These are phyloP conservation scores for Fusarium sp. DNA, from an alignment of 2,329 filamentous ascomycete genomes.

Conservation along the genomic window DNA sequence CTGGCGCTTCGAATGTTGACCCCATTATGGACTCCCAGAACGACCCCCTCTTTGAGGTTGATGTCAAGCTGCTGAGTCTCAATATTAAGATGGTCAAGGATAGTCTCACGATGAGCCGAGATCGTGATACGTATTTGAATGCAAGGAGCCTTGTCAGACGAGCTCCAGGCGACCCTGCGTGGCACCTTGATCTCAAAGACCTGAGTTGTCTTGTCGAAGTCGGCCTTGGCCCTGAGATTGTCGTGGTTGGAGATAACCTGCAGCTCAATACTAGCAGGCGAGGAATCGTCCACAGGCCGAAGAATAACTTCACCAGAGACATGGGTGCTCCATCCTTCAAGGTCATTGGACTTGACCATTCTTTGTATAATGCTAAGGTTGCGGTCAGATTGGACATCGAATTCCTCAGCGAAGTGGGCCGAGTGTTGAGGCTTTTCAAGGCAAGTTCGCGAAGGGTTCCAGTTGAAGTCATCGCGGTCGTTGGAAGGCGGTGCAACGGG, in stretches of 20 bases:
- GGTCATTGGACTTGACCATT: conserved; percentile 33
- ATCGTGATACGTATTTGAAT: conserved; percentile 60
- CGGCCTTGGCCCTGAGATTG: conserved; percentile 48
- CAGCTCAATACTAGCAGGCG: conserved; percentile 54
- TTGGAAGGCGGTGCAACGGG: conserved; percentile 40
- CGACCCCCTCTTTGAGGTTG: conserved; percentile 53
- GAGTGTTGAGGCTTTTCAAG: conserved; percentile 25
- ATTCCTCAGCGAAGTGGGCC: neutral
- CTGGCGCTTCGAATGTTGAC: conserved; percentile 50
- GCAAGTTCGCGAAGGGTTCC: conserved; percentile 44
- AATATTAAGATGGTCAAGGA: conserved; percentile 53
- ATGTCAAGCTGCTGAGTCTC: conserved; percentile 54
- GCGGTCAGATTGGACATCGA: conserved; percentile 49
- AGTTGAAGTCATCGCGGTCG: conserved; percentile 38
- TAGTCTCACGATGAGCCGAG: conserved; percentile 55
- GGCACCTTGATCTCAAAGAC: conserved; percentile 54
- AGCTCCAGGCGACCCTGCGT: conserved; percentile 44
- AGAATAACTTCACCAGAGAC: conserved; percentile 60
- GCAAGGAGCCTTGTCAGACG: conserved; percentile 52
- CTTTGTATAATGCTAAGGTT: conserved; percentile 55
- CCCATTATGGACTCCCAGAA: conserved; percentile 46
- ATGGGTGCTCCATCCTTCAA: conserved; percentile 46
- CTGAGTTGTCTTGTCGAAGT: conserved; percentile 51
- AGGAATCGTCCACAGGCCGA: conserved; percentile 49
- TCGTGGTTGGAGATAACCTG: conserved; percentile 59